Evolutionary conservation across 140 eudicot genomes (phyloP).

Genomic region (Erigeron philadelphicus): DNA sequence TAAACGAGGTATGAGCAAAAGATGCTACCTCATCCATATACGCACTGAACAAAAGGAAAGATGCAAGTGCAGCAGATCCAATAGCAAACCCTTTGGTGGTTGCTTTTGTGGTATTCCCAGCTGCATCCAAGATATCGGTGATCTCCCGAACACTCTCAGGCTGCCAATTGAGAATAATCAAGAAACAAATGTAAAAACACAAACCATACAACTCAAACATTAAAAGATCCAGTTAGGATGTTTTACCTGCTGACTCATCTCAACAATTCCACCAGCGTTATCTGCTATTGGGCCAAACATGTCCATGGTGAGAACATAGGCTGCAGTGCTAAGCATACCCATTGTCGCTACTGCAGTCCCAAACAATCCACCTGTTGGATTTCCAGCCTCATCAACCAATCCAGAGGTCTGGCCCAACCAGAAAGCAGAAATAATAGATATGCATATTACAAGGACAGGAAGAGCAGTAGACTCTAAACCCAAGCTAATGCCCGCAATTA

Average conservation of each 20-base stretch:
- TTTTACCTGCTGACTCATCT: conserved; percentile 93
- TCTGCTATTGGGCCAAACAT: conserved; percentile 99
- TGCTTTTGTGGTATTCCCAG: conserved; percentile 97
- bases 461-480: conserved; percentile 94
- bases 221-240: not conserved
- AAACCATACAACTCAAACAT: not conserved
- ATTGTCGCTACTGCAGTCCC: conserved; percentile 99
- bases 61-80: conserved; percentile 98
- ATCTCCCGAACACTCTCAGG: conserved; percentile 95
- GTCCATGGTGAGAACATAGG: conserved; percentile 94
- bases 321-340: conserved; percentile 99
- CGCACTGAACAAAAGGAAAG: conserved; percentile 91
- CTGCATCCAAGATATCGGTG: conserved; percentile 94
- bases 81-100: conserved; percentile 97
- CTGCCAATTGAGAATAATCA: conserved; percentile 38
- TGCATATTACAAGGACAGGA: conserved; percentile 85
- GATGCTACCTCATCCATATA: conserved; percentile 97
- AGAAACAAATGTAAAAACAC: not conserved
- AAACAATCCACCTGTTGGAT: conserved; percentile 91
- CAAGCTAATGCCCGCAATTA: conserved; percentile 91
- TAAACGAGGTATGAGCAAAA: conserved; percentile 62
- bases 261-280: conserved; percentile 99
- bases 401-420: conserved; percentile 97
- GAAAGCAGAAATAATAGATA: conserved; percentile 65
- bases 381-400: conserved; percentile 78